Evolutionary conservation across 805 yeast species (phyloP).

Genomic region (Wickerhamomyces xylosicus): DNA sequence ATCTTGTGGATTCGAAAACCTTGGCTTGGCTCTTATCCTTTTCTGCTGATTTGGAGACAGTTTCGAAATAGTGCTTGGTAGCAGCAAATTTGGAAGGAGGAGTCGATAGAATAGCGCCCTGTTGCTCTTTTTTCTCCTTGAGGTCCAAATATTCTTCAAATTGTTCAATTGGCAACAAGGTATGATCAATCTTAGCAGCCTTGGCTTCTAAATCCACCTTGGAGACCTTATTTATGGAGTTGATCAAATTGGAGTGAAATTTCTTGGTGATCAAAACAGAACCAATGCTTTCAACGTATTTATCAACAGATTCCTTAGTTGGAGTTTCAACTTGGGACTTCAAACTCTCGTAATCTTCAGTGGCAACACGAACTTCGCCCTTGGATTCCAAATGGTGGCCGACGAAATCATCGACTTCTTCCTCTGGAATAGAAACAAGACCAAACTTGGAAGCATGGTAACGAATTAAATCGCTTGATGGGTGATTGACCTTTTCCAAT

Average conservation of each 20-base stretch:
- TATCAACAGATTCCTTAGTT: conserved; percentile 10
- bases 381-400: conserved; percentile 3
- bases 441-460: conserved; percentile 2
- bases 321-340: conserved; percentile 16
- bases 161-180: conserved; percentile 16
- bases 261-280: conserved; percentile 13
- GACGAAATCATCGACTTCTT: conserved; percentile 4
- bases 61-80: conserved; percentile 25
- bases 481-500: conserved; percentile 1
- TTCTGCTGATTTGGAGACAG: conserved; percentile 20
- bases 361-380: conserved; percentile 6
- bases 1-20: conserved; percentile 22
- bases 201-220: conserved; percentile 20
- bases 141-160: conserved; percentile 5
- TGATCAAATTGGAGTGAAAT: conserved; percentile 17
- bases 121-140: background rate
- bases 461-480: conserved; percentile 1
- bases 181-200: conserved; percentile 21
- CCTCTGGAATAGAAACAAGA: conserved; percentile 5
- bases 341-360: conserved; percentile 16
- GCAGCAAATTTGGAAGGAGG: conserved; percentile 22
- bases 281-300: conserved; percentile 13
- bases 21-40: conserved; percentile 17
- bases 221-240: conserved; percentile 13
- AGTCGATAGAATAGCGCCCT: conserved; percentile 5